Evolutionary conservation across 129 eudicot species (phyloP).

Genomic region (Arctium minus): DNA sequence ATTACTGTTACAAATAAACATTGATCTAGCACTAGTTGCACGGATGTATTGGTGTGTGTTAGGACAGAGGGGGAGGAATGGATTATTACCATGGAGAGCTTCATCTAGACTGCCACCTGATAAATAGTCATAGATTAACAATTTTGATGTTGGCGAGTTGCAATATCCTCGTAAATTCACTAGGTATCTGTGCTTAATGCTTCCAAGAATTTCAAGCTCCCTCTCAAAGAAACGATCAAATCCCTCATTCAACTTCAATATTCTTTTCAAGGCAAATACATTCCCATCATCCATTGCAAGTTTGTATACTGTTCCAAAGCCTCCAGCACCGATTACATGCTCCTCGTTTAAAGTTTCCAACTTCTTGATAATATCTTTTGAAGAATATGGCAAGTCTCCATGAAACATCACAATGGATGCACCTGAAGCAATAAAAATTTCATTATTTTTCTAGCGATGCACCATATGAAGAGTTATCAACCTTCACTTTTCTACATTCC

Average conservation of each 20-base stretch:
- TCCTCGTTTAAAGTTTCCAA: constrained; percentile 81
- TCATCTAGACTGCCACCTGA: constrained; percentile 96
- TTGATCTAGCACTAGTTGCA: not conserved
- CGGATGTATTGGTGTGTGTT: not conserved
- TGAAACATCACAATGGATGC: constrained; percentile 99
- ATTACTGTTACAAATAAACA: not conserved
- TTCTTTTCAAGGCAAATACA: constrained; percentile 90
- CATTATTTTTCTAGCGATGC: not conserved
- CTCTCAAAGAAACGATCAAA: constrained; percentile 96
- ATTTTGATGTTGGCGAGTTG: constrained; percentile 89
- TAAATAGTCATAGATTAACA: constrained; percentile 84
- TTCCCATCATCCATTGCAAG: constrained; percentile 96
- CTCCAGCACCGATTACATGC: constrained; percentile 91
- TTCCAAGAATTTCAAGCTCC: constrained; percentile 97
- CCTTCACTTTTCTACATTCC: not conserved
- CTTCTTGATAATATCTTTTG: constrained; percentile 90
- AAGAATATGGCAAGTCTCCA: constrained; percentile 96
- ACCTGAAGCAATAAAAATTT: constrained; percentile 46
- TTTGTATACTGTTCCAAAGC: constrained; percentile 97
- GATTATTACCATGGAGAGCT: constrained; percentile 86
- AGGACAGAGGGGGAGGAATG: not conserved
- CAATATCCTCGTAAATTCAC: constrained; percentile 97
- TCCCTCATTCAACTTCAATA: constrained; percentile 82
- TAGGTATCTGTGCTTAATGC: constrained; percentile 83
- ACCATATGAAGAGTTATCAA: not conserved